phyloP scores from a whole-genome alignment of 768 basidiomycete species.

The Boletus coccyginus region DNA sequence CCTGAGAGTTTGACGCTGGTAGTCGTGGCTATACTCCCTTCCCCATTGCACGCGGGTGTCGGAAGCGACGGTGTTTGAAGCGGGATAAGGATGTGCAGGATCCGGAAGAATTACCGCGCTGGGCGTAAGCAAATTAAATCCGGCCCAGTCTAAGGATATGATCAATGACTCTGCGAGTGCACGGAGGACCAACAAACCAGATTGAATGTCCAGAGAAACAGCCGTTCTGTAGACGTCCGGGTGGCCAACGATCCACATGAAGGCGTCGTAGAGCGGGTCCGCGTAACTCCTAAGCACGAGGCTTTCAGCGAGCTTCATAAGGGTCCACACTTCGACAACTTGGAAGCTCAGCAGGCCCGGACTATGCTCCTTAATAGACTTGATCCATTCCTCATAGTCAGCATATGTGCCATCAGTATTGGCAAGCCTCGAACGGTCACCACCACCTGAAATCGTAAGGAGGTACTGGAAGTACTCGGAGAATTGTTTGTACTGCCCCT shows the following conservation, averaged over 20 bases:
- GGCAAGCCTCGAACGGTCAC: not conserved
- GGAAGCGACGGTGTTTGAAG: not conserved
- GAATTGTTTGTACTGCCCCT: not conserved
- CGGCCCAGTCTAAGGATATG: not conserved
- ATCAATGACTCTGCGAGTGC: not conserved
- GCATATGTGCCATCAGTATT: not conserved
- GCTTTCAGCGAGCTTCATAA: not conserved
- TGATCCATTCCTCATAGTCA: not conserved
- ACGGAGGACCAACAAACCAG: not conserved
- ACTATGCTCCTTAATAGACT: not conserved
- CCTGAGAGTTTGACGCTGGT: not conserved
- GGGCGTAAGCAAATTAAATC: not conserved
- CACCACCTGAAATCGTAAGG: not conserved
- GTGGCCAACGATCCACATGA: not conserved
- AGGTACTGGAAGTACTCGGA: not conserved
- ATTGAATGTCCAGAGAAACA: not conserved
- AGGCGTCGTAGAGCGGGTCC: not conserved
- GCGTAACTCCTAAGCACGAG: not conserved
- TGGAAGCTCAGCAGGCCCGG: not conserved
- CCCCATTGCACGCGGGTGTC: not conserved
- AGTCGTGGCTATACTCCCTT: not conserved
- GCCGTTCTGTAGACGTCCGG: not conserved
- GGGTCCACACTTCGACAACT: not conserved
- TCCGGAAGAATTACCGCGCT: not conserved
- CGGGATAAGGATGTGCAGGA: not conserved